Evolutionary conservation across 352 stramenopile species (phyloP).

Genomic region (Phytophthora melonis): DNA sequence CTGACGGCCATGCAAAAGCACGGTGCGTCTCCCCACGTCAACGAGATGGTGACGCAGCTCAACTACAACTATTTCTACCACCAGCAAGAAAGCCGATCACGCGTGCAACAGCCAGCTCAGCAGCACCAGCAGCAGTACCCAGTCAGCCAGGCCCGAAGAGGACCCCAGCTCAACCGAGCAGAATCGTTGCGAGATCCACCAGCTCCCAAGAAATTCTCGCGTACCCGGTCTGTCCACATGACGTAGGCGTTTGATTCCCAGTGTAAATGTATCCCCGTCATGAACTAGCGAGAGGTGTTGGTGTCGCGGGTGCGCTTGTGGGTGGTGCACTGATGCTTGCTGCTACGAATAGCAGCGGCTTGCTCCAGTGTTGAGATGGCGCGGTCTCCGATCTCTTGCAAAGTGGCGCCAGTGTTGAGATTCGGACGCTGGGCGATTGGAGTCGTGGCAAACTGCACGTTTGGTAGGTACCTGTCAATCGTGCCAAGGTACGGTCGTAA

Average conservation of each 20-base stretch:
- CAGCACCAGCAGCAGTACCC: slow-evolving; percentile 2
- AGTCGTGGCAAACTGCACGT: background rate
- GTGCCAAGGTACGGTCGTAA: background rate
- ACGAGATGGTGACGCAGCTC: slow-evolving; percentile 71
- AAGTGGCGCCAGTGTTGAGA: background rate
- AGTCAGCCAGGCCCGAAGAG: slow-evolving; percentile 1
- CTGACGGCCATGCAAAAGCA: slow-evolving; percentile 80
- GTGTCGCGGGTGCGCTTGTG: background rate
- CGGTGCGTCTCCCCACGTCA: slow-evolving; percentile 71
- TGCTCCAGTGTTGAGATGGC: background rate
- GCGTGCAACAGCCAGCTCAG: slow-evolving; percentile 4
- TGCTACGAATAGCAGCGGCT: background rate
- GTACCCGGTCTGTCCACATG: slow-evolving; percentile 14
- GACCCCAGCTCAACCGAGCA: slow-evolving; percentile 22
- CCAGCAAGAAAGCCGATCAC: slow-evolving; percentile 36
- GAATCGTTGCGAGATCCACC: slow-evolving; percentile 20
- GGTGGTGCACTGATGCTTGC: background rate
- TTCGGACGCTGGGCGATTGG: background rate
- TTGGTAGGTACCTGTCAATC: background rate
- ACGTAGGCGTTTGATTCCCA: slow-evolving; percentile 4
- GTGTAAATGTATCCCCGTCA: slow-evolving; percentile 1
- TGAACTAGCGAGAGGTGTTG: background rate
- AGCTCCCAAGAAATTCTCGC: slow-evolving; percentile 24
- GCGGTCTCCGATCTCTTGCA: background rate
- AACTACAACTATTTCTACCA: slow-evolving; percentile 86